Evolutionary conservation across 148 eudicot species (phyloP).

Genomic region (Vaccinium corymbosum): DNA sequence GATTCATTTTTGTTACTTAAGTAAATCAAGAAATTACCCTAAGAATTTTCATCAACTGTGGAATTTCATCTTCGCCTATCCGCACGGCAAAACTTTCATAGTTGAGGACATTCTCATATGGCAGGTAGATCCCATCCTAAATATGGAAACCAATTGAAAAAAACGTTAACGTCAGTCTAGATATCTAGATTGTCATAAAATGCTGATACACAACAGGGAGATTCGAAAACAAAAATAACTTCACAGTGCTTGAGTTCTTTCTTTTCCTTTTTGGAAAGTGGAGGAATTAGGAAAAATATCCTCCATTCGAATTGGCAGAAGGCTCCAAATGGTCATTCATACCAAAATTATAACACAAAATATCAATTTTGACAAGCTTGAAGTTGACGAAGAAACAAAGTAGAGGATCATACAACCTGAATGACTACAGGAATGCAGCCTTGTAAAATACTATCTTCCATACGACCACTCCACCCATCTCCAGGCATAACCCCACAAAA

Average conservation of each 20-base stretch:
- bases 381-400: neutral
- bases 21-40: constrained; percentile 39
- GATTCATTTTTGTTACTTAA: neutral
- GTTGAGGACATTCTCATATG: constrained; percentile 89
- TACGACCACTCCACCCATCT: constrained; percentile 99
- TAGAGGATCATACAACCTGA: constrained; percentile 54
- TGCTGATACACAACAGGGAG: neutral
- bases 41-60: constrained; percentile 67
- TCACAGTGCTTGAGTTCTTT: neutral
- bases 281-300: neutral
- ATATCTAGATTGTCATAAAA: neutral
- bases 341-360: neutral
- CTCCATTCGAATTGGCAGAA: constrained; percentile 6
- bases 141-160: constrained; percentile 13
- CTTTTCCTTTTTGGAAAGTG: neutral
- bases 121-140: constrained; percentile 92
- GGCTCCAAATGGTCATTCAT: neutral
- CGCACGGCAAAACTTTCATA: constrained; percentile 95
- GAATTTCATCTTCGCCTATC: constrained; percentile 77
- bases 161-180: neutral
- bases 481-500: constrained; percentile 98
- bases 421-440: constrained; percentile 95
- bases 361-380: neutral
- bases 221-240: neutral
- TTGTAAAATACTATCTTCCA: constrained; percentile 95